Evolutionary conservation across 2,329 filamentous ascomycete genomes (phyloP).

Genomic region (Phialocephala sp.): DNA sequence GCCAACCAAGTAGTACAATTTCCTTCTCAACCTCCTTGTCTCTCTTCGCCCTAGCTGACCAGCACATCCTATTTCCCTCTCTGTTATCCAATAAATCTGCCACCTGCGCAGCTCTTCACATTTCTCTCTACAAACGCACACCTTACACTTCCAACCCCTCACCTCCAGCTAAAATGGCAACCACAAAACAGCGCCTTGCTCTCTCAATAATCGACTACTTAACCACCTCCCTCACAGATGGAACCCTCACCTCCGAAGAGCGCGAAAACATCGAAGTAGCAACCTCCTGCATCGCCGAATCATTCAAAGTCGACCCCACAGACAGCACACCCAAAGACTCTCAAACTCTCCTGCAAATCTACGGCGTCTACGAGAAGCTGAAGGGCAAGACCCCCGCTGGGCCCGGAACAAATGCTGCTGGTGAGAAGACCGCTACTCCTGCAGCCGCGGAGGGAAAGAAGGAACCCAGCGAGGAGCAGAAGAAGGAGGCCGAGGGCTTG

Average conservation of each 20-base stretch:
- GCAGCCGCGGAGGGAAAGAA: slow-evolving; percentile 36
- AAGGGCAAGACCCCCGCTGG: slow-evolving; percentile 57
- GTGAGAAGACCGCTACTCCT: slow-evolving; percentile 49
- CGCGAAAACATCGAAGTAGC: slow-evolving; percentile 94
- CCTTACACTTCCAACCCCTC: neutral
- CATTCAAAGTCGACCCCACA: slow-evolving; percentile 90
- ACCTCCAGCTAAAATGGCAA: slow-evolving; percentile 38
- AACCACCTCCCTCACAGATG: slow-evolving; percentile 80
- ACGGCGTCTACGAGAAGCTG: slow-evolving; percentile 94
- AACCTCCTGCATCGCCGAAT: slow-evolving; percentile 90
- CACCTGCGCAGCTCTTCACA: neutral
- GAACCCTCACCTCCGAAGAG: slow-evolving; percentile 86
- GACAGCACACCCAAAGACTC: slow-evolving; percentile 80
- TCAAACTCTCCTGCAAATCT: slow-evolving; percentile 90
- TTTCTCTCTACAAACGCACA: neutral
- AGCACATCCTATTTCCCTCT: no score
- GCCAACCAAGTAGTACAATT: no score
- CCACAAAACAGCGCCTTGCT: slow-evolving; percentile 77
- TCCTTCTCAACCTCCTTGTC: no score
- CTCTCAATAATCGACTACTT: slow-evolving; percentile 98
- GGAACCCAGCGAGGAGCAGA: slow-evolving; percentile 56
- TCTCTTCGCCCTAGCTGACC: no score
- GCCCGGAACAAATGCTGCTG: slow-evolving; percentile 50
- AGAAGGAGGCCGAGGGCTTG: slow-evolving; percentile 82
- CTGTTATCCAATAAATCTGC: no score